phyloP scores from a whole-genome alignment of 2,329 filamentous ascomycete species.

The Fusarium acutatum region DNA sequence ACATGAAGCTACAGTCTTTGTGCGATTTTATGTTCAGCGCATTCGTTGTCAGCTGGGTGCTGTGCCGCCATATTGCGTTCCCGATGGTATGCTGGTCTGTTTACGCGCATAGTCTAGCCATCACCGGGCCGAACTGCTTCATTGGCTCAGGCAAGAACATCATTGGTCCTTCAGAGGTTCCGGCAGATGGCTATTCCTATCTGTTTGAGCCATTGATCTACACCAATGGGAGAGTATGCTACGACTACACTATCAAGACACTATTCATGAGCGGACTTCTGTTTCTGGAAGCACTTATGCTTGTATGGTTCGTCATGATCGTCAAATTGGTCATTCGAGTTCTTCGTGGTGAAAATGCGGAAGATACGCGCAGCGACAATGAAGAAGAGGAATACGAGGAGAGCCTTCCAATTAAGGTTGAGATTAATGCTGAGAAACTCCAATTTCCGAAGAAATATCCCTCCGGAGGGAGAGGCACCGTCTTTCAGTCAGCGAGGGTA shows the following conservation, averaged over 20 bases:
- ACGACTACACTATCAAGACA: constrained; percentile 75
- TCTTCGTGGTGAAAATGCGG: constrained; percentile 78
- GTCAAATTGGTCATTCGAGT: constrained; percentile 64
- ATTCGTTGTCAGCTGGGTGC: constrained; percentile 88
- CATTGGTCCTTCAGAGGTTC: constrained; percentile 58
- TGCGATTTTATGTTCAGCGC: constrained; percentile 86
- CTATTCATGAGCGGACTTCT: constrained; percentile 81
- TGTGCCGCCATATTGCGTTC: constrained; percentile 84
- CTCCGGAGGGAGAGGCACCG: constrained; percentile 59
- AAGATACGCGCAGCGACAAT: constrained; percentile 87
- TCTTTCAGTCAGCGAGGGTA: constrained; percentile 61
- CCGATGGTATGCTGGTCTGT: constrained; percentile 79
- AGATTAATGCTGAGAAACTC: constrained; percentile 76
- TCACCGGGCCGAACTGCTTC: constrained; percentile 72
- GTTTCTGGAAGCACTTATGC: constrained; percentile 78
- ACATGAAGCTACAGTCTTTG: constrained; percentile 75
- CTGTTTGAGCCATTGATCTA: constrained; percentile 78
- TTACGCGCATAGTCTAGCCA: constrained; percentile 20
- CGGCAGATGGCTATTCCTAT: constrained; percentile 61
- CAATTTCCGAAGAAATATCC: constrained; percentile 52
- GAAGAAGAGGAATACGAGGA: constrained; percentile 62
- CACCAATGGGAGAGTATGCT: constrained; percentile 79
- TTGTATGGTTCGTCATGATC: constrained; percentile 92
- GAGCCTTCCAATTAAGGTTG: constrained; percentile 69
- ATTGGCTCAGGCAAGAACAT: constrained; percentile 62